These are phyloP conservation scores for Salvia hispanica DNA, from an alignment of 257 asterid genomes.

Conservation along the genomic window DNA sequence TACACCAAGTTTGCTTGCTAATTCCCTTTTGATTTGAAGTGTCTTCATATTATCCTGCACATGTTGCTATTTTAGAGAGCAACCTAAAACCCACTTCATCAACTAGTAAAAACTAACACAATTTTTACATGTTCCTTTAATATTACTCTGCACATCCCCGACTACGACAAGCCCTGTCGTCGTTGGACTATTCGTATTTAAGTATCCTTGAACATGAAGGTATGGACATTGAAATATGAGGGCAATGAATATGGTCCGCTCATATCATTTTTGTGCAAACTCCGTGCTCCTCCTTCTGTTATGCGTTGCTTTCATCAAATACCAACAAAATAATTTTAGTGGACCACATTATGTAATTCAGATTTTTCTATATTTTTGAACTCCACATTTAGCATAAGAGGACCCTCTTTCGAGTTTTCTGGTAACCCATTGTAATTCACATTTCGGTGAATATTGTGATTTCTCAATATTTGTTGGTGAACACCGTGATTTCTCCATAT, in stretches of 20 bases:
- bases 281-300: neutral
- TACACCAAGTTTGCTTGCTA: constrained; percentile 18
- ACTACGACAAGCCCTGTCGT: constrained; percentile 61
- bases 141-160: constrained; percentile 28
- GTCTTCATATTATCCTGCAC: neutral
- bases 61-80: neutral
- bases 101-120: neutral
- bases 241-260: constrained; percentile 17
- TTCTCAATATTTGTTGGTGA: neutral
- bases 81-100: neutral
- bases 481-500: neutral
- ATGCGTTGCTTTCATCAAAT: constrained; percentile 15
- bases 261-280: constrained; percentile 12
- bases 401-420: neutral
- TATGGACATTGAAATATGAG: constrained; percentile 7
- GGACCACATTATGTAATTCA: constrained; percentile 21
- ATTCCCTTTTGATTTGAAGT: constrained; percentile 7
- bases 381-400: constrained; percentile 15
- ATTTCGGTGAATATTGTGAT: constrained; percentile 3
- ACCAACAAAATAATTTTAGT: constrained; percentile 5
- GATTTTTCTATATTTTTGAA: neutral
- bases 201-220: constrained; percentile 42
- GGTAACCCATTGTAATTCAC: neutral
- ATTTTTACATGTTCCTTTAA: neutral
- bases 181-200: constrained; percentile 53